These are phyloP conservation scores for Tremella yokohamensis DNA, from an alignment of 768 basidiomycete species.

Conservation along the genomic window DNA sequence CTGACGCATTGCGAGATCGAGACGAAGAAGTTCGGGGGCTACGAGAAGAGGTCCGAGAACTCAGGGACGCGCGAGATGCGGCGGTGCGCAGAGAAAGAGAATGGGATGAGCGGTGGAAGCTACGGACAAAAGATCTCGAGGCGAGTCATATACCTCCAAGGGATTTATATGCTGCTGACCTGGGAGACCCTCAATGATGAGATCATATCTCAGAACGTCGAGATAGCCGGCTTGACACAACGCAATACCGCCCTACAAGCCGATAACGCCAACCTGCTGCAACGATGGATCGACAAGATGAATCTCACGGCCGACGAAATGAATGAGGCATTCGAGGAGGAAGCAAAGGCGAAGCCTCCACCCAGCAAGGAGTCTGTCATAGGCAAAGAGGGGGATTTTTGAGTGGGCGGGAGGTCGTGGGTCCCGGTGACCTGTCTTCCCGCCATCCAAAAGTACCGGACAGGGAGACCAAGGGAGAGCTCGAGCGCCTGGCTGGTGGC, in stretches of 20 bases:
- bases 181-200: slow-evolving; percentile 87
- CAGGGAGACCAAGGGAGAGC: background rate
- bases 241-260: slow-evolving; percentile 79
- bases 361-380: slow-evolving; percentile 9
- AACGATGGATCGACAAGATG: slow-evolving; percentile 95
- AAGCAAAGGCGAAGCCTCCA: slow-evolving; percentile 15
- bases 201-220: slow-evolving; percentile 83
- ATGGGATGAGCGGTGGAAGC: slow-evolving; percentile 62
- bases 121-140: slow-evolving; percentile 80
- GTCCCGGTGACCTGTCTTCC: slow-evolving; percentile 13
- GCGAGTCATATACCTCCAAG: slow-evolving; percentile 52
- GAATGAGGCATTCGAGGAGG: slow-evolving; percentile 66
- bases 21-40: slow-evolving; percentile 81
- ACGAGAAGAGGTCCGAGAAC: slow-evolving; percentile 71
- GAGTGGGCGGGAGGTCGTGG: slow-evolving; percentile 33
- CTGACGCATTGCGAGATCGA: slow-evolving; percentile 88
- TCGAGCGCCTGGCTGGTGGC: slow-evolving; percentile 5
- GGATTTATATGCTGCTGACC: slow-evolving; percentile 2
- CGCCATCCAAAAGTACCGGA: slow-evolving; percentile 9
- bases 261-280: slow-evolving; percentile 91
- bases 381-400: slow-evolving; percentile 36
- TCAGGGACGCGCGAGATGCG: slow-evolving; percentile 68
- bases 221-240: slow-evolving; percentile 82
- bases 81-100: slow-evolving; percentile 72
- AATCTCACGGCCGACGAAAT: slow-evolving; percentile 87